Percentiles rank a stretch among this genome's conserved stretches.
Conservation (phyloP, 192 early-diverging fungal genomes). For the Martensiomyces pterosporus region DNA sequence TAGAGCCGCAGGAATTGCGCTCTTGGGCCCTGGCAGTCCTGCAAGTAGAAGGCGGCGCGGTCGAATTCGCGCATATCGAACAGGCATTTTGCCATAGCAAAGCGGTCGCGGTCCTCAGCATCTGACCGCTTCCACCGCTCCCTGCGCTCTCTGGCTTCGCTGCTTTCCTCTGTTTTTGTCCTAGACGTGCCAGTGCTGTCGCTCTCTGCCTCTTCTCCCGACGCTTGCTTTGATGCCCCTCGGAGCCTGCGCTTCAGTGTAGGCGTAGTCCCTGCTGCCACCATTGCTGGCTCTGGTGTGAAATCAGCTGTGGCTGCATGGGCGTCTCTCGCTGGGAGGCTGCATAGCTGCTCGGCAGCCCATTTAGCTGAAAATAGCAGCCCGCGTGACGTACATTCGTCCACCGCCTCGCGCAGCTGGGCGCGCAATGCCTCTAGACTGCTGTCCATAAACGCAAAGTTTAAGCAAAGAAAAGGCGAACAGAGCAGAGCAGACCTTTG, state of each 20-base stretch:
- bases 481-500: too few species aligned
- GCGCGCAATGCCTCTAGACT: constrained; percentile 12
- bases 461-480: not conserved
- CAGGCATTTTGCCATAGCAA: constrained; percentile 63
- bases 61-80: constrained; percentile 74
- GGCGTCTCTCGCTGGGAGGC: constrained; percentile 5
- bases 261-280: constrained; percentile 4
- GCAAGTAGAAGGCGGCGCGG: constrained; percentile 53
- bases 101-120: constrained; percentile 24
- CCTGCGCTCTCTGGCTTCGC: not conserved
- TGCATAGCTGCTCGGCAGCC: constrained; percentile 55
- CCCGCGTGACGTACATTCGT: constrained; percentile 65
- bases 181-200: too few species aligned
- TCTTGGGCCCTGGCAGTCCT: constrained; percentile 48
- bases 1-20: constrained; percentile 77
- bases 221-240: constrained; percentile 5
- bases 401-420: constrained; percentile 56
- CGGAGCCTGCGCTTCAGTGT: constrained; percentile 19
- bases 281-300: not conserved
- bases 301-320: not conserved
- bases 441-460: constrained; percentile 17
- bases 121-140: constrained; percentile 17
- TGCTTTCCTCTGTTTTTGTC: not conserved
- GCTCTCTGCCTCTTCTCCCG: not conserved
- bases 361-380: constrained; percentile 71